Percentiles rank a stretch among this genome's conserved stretches.
phyloP scores from a whole-genome alignment of 345 rosid species.

The Populus deltoides region DNA sequence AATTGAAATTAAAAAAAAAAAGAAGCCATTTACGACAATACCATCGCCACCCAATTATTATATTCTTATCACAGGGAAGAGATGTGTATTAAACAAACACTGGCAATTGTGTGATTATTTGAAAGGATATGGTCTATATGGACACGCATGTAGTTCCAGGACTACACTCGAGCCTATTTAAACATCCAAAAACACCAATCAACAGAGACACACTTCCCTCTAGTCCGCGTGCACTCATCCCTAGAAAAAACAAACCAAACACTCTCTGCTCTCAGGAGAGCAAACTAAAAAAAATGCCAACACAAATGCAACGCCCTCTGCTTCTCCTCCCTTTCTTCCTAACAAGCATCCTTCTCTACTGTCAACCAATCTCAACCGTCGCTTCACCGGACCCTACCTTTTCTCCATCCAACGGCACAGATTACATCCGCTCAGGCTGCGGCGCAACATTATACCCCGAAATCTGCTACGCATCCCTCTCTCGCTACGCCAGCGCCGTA shows the following conservation, averaged over 20 bases:
- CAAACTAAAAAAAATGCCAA: conserved; percentile 20
- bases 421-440: conserved; percentile 80
- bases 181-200: neutral
- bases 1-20: too few relatives aligned
- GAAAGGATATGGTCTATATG: neutral
- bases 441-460: conserved; percentile 73
- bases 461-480: conserved; percentile 64
- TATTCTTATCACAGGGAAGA: neutral
- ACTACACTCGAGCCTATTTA: neutral
- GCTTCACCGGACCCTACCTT: conserved; percentile 7
- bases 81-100: neutral
- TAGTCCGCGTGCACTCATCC: neutral
- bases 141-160: neutral
- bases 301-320: neutral
- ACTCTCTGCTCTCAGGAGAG: neutral
- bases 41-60: too few relatives aligned
- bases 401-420: conserved; percentile 30
- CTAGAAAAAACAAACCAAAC: neutral
- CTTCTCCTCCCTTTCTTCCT: conserved; percentile 22
- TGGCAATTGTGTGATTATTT: neutral
- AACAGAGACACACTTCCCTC: neutral
- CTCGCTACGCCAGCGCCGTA: conserved; percentile 54
- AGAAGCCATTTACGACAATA: too few relatives aligned
- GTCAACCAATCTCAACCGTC: conserved; percentile 25
- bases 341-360: conserved; percentile 27